Evolutionary conservation across 2,329 filamentous ascomycete species (phyloP).

Genomic region (Diaporthe ampelina): DNA sequence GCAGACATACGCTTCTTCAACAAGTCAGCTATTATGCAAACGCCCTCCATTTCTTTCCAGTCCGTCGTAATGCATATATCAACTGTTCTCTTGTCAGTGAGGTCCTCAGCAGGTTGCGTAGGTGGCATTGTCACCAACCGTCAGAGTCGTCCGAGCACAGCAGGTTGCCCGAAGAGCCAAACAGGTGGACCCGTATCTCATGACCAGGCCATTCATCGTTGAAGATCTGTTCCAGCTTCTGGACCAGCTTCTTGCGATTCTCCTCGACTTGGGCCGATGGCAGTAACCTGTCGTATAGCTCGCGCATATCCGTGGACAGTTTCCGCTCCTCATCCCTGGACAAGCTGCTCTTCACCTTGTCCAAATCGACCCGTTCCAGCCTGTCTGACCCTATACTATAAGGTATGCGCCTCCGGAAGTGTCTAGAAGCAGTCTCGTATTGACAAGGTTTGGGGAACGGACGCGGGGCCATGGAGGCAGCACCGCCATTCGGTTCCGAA

Average conservation of each 20-base stretch:
- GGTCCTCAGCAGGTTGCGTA: not conserved
- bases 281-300: slow-evolving; percentile 87
- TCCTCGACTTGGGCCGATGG: slow-evolving; percentile 85
- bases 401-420: slow-evolving; percentile 87
- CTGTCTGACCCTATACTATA: slow-evolving; percentile 89
- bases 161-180: slow-evolving; percentile 97
- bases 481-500: slow-evolving; percentile 85
- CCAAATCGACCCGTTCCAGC: slow-evolving; percentile 78
- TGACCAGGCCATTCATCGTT: slow-evolving; percentile 93
- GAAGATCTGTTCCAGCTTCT: slow-evolving; percentile 88
- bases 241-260: slow-evolving; percentile 81
- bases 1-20: slow-evolving; percentile 81
- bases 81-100: slow-evolving; percentile 69
- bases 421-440: slow-evolving; percentile 88
- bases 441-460: slow-evolving; percentile 73
- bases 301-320: slow-evolving; percentile 85
- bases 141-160: slow-evolving; percentile 97
- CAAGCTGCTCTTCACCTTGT: slow-evolving; percentile 80
- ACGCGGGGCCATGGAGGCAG: slow-evolving; percentile 75
- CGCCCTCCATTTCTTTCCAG: slow-evolving; percentile 87
- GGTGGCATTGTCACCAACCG: slow-evolving; percentile 69
- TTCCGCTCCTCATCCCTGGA: slow-evolving; percentile 80
- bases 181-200: slow-evolving; percentile 90
- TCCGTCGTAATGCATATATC: slow-evolving; percentile 97
- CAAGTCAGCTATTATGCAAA: slow-evolving; percentile 90